Percentiles rank a stretch among this genome's conserved stretches.
Conservation (phyloP, 2,329 filamentous ascomycete genomes). For the Pyricularia sp. region DNA sequence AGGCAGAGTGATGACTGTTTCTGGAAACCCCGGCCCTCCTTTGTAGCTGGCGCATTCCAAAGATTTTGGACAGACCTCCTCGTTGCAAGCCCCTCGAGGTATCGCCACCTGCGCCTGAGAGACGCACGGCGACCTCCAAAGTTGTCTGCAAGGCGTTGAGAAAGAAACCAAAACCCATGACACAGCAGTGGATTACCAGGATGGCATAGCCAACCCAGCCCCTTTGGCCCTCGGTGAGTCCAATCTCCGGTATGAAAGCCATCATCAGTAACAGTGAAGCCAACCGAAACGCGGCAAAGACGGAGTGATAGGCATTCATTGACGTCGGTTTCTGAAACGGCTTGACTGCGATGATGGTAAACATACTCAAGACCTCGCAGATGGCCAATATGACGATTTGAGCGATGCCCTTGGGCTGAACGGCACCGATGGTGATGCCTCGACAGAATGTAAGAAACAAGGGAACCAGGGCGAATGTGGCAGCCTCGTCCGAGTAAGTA, state of each 20-base stretch:
- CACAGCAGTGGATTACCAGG: constrained; percentile 72
- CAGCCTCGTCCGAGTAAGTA: constrained; percentile 89
- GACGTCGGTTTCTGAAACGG: constrained; percentile 87
- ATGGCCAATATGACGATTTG: constrained; percentile 89
- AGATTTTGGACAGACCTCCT: constrained; percentile 81
- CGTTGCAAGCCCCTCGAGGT: constrained; percentile 58
- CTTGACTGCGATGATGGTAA: constrained; percentile 81
- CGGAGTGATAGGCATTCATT: constrained; percentile 92
- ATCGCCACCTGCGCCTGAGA: constrained; percentile 75
- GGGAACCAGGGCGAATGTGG: constrained; percentile 81
- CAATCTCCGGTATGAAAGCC: constrained; percentile 75
- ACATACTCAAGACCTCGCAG: constrained; percentile 82
- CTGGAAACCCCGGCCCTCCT: constrained; percentile 60
- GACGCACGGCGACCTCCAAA: constrained; percentile 75
- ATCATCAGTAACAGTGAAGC: constrained; percentile 67
- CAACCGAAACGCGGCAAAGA: constrained; percentile 72
- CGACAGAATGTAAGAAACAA: constrained; percentile 77
- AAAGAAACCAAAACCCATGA: constrained; percentile 86
- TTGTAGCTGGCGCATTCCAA: constrained; percentile 83
- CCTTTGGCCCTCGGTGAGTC: constrained; percentile 67
- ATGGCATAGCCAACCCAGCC: constrained; percentile 96
- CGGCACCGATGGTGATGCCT: constrained; percentile 82
- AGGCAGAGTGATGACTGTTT: constrained; percentile 73
- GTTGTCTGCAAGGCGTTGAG: constrained; percentile 85
- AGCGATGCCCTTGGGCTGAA: constrained; percentile 86